Evolutionary conservation across 441 rosid genomes (phyloP), one percentile per base, ranked within the genome.

Genomic region (Francoa sonchifolia): DNA sequence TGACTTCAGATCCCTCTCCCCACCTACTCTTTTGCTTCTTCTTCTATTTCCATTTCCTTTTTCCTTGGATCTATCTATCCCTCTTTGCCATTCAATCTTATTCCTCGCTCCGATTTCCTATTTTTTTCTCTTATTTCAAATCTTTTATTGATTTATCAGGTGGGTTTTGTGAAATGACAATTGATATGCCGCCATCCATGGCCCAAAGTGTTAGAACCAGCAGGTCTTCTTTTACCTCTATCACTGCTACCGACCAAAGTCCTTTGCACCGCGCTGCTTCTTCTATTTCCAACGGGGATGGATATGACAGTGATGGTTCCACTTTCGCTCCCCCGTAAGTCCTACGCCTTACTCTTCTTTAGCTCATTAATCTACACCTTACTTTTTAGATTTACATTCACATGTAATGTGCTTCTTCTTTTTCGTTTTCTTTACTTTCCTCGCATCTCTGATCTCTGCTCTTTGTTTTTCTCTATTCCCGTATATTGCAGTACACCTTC

Each of bases 281-380:
- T 38, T 43, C 75, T 50, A 32, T 61, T 42, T 65, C 72, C 9
- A 82, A 75, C 44, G 87, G 76, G 34, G 93, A 82, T 47, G 93
- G 68, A 23, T 82, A 82, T 30, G 84, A 82, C 42, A 82, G 87
- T 36, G 87, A 77, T 55, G 74, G 80, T 61, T 67, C 77, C 61
- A 73, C 57, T 44, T 73, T 73, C 17, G 67, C 83, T 3, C 76
- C 78, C 4, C 64, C 54, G 87, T 81, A 35, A 66, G 71, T 72
- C 6, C 26, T 6, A 15, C 12, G 2, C 1, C 33, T 8, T 42
- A 3, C 17, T 33, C 13, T 6, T 2, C 17, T 9, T 18, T 25
- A 27, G 8, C n/a, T 15, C 16, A 9, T 12, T 3, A 43, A 13
- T 5, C 3, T n/a, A 5, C 18, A 6, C 11, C 4, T 16, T 2